Conservation (phyloP, 805 yeast species). For the Yarrowia hollandica region DNA sequence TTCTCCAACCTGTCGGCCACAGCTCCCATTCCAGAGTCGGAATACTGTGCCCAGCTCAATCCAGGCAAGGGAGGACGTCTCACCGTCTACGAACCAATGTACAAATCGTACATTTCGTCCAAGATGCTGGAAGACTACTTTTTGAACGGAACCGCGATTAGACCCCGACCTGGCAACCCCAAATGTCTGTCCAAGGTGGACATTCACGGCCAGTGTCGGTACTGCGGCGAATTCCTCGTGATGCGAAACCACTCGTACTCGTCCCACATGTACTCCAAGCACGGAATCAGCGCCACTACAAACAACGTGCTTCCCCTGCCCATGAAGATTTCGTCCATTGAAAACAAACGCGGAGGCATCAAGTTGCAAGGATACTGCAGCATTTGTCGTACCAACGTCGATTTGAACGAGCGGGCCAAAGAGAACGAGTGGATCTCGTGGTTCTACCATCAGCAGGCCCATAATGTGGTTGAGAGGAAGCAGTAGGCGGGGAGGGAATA, state of each 20-base stretch:
- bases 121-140: conserved; percentile 9
- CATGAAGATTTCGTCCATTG: background rate
- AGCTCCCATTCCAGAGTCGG: background rate
- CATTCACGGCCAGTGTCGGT: conserved; percentile 18
- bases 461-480: conserved; percentile 8
- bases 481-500: background rate
- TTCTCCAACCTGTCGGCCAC: background rate
- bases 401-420: conserved; percentile 25
- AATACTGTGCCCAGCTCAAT: background rate
- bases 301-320: conserved; percentile 25
- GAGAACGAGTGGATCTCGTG: conserved; percentile 26
- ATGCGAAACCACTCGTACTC: conserved; percentile 29
- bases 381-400: conserved; percentile 1
- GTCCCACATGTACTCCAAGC: conserved; percentile 27
- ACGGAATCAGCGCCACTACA: conserved; percentile 20
- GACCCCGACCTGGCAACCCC: conserved; percentile 8
- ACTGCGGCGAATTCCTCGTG: conserved; percentile 26
- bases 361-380: conserved; percentile 20
- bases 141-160: background rate
- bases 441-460: conserved; percentile 28
- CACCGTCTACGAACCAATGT: conserved; percentile 18
- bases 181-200: conserved; percentile 5
- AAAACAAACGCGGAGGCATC: background rate
- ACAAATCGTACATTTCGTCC: conserved; percentile 18
- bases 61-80: conserved; percentile 1